These are phyloP conservation scores for Lindgomyces ingoldianus DNA, from an alignment of 495 filamentous ascomycete genomes.

Conservation along the genomic window DNA sequence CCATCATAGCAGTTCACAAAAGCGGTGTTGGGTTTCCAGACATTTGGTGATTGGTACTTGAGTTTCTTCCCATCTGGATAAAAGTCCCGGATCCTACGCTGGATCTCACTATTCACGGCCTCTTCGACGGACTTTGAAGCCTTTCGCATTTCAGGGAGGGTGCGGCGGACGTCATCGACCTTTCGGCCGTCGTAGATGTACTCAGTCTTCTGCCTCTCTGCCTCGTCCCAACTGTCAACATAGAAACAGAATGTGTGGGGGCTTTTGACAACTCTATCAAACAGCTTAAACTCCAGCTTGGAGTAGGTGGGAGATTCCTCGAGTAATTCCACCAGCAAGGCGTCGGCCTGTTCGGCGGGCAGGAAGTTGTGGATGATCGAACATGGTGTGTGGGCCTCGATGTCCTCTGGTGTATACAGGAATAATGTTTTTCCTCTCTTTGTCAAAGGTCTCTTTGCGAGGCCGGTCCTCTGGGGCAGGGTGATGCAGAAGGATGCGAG, in stretches of 20 bases:
- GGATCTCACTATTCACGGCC: conserved; percentile 73
- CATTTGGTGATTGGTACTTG: conserved; percentile 67
- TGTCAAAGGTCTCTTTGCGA: conserved; percentile 52
- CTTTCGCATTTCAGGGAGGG: conserved; percentile 67
- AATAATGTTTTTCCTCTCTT: conserved; percentile 81
- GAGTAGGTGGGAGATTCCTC: conserved; percentile 73
- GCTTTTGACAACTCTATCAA: conserved; percentile 77
- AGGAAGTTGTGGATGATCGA: conserved; percentile 92
- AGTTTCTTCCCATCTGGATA: conserved; percentile 71
- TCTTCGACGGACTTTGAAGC: conserved; percentile 67
- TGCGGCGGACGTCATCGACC: conserved; percentile 70
- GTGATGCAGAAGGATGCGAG: conserved; percentile 34
- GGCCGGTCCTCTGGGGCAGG: not conserved
- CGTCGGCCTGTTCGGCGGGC: conserved; percentile 65
- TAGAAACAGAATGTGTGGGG: conserved; percentile 83
- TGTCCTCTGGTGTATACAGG: conserved; percentile 75
- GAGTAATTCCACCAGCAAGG: conserved; percentile 73
- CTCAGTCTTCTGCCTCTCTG: conserved; percentile 64
- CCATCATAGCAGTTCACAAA: conserved; percentile 94
- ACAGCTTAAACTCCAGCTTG: conserved; percentile 75
- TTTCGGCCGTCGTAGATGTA: conserved; percentile 82
- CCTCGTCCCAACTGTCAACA: conserved; percentile 66
- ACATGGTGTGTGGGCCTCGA: conserved; percentile 80
- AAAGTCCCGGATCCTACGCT: conserved; percentile 60
- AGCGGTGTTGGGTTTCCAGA: conserved; percentile 84